These are phyloP conservation scores for Alternaria rosae DNA, from an alignment of 2,329 filamentous ascomycete genomes.

Conservation along the genomic window DNA sequence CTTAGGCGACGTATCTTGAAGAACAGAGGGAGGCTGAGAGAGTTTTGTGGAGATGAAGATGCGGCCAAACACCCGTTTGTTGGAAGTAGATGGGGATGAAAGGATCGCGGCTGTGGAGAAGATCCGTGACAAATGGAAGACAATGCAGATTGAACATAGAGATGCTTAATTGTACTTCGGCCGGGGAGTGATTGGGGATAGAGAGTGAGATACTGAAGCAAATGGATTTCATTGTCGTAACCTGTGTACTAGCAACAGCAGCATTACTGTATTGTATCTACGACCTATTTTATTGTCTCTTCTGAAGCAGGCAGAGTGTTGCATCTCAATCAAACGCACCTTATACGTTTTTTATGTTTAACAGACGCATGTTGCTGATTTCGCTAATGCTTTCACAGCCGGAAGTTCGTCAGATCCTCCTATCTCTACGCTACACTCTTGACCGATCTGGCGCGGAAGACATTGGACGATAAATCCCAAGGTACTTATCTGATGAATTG, in stretches of 20 bases:
- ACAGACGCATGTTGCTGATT: neutral
- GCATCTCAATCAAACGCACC: neutral
- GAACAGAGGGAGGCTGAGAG: neutral
- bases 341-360: neutral
- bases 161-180: neutral
- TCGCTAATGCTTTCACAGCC: neutral
- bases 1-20: neutral
- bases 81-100: neutral
- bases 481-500: slow-evolving; percentile 1
- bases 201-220: neutral
- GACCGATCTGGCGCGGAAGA: too few relatives aligned
- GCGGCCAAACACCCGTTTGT: neutral
- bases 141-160: neutral
- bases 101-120: neutral
- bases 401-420: neutral
- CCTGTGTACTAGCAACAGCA: neutral
- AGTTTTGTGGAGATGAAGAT: neutral
- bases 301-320: neutral
- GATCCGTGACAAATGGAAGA: neutral
- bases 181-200: neutral
- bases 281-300: neutral
- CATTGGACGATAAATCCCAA: too few relatives aligned
- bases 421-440: neutral
- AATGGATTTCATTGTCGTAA: neutral
- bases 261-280: neutral